Conservation (phyloP, 1,139 yeast genomes). For the Groenewaldozyma sp. region DNA sequence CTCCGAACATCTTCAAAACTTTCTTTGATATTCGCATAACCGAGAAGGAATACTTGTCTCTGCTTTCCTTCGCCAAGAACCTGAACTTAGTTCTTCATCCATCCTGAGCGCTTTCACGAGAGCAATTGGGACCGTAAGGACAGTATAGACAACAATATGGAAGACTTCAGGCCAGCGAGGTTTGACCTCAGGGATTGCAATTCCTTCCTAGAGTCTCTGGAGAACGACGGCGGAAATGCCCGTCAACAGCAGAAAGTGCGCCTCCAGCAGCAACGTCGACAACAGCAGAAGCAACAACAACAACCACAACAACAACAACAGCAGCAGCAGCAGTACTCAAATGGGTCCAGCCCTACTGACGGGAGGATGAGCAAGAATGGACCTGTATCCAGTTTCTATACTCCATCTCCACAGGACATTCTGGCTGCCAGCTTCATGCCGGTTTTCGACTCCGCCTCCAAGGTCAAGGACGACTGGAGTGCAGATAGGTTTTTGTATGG, state of each 20-base stretch:
- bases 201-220: slow-evolving; percentile 16
- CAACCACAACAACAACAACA: slow-evolving; percentile 2
- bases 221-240: slow-evolving; percentile 9
- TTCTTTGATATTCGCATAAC: no score
- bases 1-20: neutral
- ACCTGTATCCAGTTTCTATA: slow-evolving; percentile 9
- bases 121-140: no score
- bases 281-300: slow-evolving; percentile 1
- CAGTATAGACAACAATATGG: no score
- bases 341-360: no score
- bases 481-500: slow-evolving; percentile 3
- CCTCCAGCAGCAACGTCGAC: slow-evolving; percentile 1
- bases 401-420: slow-evolving; percentile 20
- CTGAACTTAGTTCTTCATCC: no score
- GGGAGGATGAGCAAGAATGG: slow-evolving; percentile 4
- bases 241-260: slow-evolving; percentile 1
- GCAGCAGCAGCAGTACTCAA: slow-evolving; percentile 1
- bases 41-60: no score
- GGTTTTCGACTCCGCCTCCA: slow-evolving; percentile 4
- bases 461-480: slow-evolving; percentile 2
- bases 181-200: slow-evolving; percentile 15
- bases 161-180: slow-evolving; percentile 9
- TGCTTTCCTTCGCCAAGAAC: no score
- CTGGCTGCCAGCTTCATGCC: slow-evolving; percentile 6
- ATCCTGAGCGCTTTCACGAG: no score